Percentiles rank a stretch among this genome's conserved stretches.
Evolutionary conservation across 345 rosid species (phyloP).

Genomic region (Mangifera indica): DNA sequence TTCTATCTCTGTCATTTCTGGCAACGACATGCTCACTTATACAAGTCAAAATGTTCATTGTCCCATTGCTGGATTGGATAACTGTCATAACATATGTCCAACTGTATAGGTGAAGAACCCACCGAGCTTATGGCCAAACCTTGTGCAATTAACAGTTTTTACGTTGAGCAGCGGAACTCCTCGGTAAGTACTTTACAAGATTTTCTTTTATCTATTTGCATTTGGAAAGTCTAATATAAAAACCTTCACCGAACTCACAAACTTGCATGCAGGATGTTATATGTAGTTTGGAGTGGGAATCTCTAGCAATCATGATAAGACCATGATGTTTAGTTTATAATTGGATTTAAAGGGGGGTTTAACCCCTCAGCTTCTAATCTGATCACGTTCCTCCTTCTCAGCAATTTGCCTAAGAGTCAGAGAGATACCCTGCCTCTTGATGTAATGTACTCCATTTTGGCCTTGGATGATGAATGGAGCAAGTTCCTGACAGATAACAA

Average conservation of each 20-base stretch:
- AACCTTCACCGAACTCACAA: no score
- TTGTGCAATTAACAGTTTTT: slow-evolving; percentile 73
- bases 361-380: background rate
- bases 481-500: background rate
- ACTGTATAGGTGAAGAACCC: slow-evolving; percentile 64
- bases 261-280: no score
- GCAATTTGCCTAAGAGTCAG: background rate
- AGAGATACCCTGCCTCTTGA: background rate
- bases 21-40: background rate
- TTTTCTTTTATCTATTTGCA: no score
- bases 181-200: no score
- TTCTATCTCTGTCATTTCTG: background rate
- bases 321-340: no score
- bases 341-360: no score
- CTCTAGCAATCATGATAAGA: no score
- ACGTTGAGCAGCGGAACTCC: no score
- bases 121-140: slow-evolving; percentile 80
- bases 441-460: background rate
- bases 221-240: no score
- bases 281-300: no score
- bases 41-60: no score
- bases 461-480: background rate
- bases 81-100: background rate
- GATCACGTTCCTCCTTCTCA: background rate
- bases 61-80: no score